phyloP scores from a whole-genome alignment of 169 alveolate genomes.

The Eimeria acervulina region DNA sequence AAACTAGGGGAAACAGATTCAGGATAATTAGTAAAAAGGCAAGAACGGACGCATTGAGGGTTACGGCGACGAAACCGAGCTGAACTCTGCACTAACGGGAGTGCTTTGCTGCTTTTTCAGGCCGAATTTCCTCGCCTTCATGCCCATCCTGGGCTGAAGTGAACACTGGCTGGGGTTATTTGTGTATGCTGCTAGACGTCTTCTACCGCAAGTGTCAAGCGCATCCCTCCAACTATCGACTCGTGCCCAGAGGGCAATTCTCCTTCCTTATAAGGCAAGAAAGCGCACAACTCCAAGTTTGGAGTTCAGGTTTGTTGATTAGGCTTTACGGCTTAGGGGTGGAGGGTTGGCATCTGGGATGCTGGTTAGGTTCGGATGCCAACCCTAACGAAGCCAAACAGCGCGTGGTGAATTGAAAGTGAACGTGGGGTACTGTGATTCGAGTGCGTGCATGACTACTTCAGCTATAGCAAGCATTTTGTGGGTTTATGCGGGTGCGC shows the following conservation, averaged over 20 bases:
- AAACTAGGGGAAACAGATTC: not conserved
- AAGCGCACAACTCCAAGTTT: not conserved
- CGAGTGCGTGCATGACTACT: not conserved
- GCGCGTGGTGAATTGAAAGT: not conserved
- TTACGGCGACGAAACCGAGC: not conserved
- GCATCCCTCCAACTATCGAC: constrained; percentile 83
- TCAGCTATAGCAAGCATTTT: not conserved
- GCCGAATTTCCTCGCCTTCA: constrained; percentile 74
- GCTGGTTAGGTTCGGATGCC: not conserved
- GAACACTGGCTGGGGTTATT: constrained; percentile 86
- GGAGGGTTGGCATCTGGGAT: not conserved
- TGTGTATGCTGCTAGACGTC: constrained; percentile 84
- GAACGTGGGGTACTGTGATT: not conserved
- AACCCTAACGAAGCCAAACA: not conserved
- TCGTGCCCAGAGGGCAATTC: constrained; percentile 85
- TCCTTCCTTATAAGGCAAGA: constrained; percentile 76
- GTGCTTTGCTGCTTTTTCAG: constrained; percentile 32
- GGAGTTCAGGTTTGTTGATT: not conserved
- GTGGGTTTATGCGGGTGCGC: not conserved
- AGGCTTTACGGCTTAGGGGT: not conserved
- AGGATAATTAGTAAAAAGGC: not conserved
- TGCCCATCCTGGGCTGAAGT: constrained; percentile 84
- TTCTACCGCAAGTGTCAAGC: constrained; percentile 76
- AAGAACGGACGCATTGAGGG: not conserved
- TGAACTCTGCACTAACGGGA: not conserved